These are phyloP conservation scores for Ophiocordyceps camponoti-leonardi DNA, from an alignment of 2,329 filamentous ascomycete genomes.

Conservation along the genomic window DNA sequence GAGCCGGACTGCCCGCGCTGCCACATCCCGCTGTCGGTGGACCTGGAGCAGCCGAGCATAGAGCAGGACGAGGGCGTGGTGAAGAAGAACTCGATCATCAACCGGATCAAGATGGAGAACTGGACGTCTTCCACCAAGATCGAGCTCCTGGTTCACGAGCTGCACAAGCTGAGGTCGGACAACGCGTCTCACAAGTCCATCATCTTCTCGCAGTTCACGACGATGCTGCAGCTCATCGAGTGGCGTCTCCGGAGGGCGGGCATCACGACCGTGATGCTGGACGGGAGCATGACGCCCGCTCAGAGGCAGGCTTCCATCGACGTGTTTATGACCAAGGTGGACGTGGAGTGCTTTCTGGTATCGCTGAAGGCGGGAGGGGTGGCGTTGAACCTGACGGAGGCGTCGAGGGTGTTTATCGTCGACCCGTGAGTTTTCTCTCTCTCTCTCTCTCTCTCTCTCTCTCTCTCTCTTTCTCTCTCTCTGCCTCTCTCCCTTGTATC, in stretches of 20 bases:
- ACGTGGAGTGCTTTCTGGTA: slow-evolving; percentile 91
- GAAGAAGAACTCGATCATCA: slow-evolving; percentile 96
- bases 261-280: slow-evolving; percentile 95
- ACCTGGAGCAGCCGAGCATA: slow-evolving; percentile 88
- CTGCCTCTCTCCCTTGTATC: neutral
- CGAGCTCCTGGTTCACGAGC: slow-evolving; percentile 83
- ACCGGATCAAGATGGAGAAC: slow-evolving; percentile 95
- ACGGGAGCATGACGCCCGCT: slow-evolving; percentile 90
- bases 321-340: slow-evolving; percentile 87
- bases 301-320: slow-evolving; percentile 89
- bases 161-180: slow-evolving; percentile 81
- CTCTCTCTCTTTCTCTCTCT: neutral
- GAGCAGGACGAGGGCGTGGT: slow-evolving; percentile 75
- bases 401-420: slow-evolving; percentile 86
- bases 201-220: slow-evolving; percentile 94
- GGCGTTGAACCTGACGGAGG: slow-evolving; percentile 86
- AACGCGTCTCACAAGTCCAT: slow-evolving; percentile 93
- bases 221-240: slow-evolving; percentile 92
- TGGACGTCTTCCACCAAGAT: slow-evolving; percentile 99
- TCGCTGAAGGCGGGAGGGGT: slow-evolving; percentile 94
- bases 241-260: slow-evolving; percentile 94
- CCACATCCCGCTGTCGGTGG: slow-evolving; percentile 77
- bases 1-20: slow-evolving; percentile 74
- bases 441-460: neutral
- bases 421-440: slow-evolving; percentile 54